Conservation (phyloP, 2,329 filamentous ascomycete genomes). For the Orbilia brochopaga region DNA sequence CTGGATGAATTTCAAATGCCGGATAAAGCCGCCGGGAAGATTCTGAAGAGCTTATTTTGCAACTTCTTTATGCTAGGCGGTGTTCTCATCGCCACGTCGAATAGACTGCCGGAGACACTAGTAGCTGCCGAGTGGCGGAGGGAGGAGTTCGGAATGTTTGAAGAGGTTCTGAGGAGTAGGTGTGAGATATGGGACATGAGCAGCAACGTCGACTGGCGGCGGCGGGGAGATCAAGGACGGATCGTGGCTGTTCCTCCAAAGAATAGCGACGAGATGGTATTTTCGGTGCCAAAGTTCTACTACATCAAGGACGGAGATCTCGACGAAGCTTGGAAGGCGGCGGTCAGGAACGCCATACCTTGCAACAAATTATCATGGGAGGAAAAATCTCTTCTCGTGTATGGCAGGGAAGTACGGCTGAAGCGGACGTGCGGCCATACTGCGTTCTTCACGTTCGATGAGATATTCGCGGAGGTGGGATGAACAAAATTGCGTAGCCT, state of each 20-base stretch:
- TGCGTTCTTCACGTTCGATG: constrained; percentile 70
- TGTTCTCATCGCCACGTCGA: constrained; percentile 79
- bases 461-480: constrained; percentile 66
- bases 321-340: constrained; percentile 34
- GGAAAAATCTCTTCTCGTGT: constrained; percentile 62
- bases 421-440: constrained; percentile 66
- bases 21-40: constrained; percentile 77
- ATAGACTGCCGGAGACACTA: constrained; percentile 81
- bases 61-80: constrained; percentile 82
- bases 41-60: constrained; percentile 78
- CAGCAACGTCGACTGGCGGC: constrained; percentile 72
- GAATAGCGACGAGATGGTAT: constrained; percentile 47
- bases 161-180: constrained; percentile 75
- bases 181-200: constrained; percentile 88
- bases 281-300: constrained; percentile 43
- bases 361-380: constrained; percentile 57
- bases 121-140: constrained; percentile 71
- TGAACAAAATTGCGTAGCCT: neutral
- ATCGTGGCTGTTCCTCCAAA: constrained; percentile 44
- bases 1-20: constrained; percentile 84
- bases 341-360: constrained; percentile 5
- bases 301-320: constrained; percentile 30
- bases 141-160: constrained; percentile 75
- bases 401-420: constrained; percentile 69
- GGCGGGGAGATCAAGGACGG: constrained; percentile 61